Conservation (phyloP, 108 stramenopile genomes). For the Bacterosira constricta region DNA sequence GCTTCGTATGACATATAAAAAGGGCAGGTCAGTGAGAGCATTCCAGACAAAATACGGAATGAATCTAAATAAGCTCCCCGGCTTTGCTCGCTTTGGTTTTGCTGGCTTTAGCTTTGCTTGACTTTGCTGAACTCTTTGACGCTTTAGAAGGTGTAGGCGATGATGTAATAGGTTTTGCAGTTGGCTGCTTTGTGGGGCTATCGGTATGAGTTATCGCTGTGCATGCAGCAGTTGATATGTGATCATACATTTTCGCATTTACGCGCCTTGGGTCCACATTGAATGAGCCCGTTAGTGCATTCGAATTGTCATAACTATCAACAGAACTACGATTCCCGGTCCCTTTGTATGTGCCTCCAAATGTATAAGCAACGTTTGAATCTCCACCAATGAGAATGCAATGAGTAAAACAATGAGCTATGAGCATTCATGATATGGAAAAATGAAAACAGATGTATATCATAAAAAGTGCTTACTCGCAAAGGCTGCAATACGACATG, state of each 20-base stretch:
- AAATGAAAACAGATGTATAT: no score
- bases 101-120: no score
- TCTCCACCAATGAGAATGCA: neutral
- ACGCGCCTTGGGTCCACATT: neutral
- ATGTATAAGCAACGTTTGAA: neutral
- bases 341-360: conserved; percentile 6
- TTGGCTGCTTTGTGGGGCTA: neutral
- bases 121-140: neutral
- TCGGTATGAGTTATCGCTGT: neutral
- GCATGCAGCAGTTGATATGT: neutral
- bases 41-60: no score
- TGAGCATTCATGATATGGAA: no score
- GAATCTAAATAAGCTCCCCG: no score
- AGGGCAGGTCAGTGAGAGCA: no score
- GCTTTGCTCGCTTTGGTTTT: no score
- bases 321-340: neutral
- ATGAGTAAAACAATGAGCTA: no score
- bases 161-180: neutral
- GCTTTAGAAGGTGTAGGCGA: neutral
- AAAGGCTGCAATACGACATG: conserved; percentile 6
- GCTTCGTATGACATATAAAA: no score
- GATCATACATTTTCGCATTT: neutral
- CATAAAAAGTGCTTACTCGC: no score
- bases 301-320: neutral
- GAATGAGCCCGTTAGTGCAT: neutral